These are phyloP conservation scores for Gnaphalium uliginosum DNA, from an alignment of 129 eudicot genomes.

Conservation along the genomic window DNA sequence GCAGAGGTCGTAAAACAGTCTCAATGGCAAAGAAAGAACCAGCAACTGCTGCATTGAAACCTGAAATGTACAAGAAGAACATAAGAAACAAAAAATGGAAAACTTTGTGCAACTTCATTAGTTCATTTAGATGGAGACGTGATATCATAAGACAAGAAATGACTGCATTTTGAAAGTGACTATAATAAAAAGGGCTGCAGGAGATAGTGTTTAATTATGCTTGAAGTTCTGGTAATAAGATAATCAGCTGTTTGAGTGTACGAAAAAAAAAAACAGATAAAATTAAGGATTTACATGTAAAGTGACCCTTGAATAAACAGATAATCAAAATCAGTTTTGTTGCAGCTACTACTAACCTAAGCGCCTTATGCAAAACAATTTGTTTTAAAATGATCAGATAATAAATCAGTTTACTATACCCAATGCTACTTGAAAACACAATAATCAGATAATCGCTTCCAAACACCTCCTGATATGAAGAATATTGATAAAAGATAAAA, in stretches of 20 bases:
- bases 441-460: conserved; percentile 4
- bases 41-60: conserved; percentile 99
- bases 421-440: conserved; percentile 14
- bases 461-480: neutral
- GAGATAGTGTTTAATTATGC: neutral
- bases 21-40: conserved; percentile 99
- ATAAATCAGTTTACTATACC: conserved; percentile 7
- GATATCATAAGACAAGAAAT: neutral
- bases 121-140: neutral
- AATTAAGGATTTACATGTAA: conserved; percentile 3
- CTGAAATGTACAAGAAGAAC: conserved; percentile 33
- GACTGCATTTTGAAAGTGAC: neutral
- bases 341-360: conserved; percentile 9
- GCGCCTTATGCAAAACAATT: neutral
- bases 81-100: neutral
- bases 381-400: neutral
- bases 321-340: conserved; percentile 1
- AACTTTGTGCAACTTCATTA: neutral
- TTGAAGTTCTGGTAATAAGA: conserved; percentile 10
- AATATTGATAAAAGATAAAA: conserved; percentile 4
- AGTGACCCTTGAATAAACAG: neutral
- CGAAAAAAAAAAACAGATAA: neutral
- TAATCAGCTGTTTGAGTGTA: conserved; percentile 16
- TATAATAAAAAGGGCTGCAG: neutral
- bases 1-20: conserved; percentile 91